These are phyloP conservation scores for Candida pseudocylindracea DNA, from an alignment of 1,139 yeast genomes.

Conservation along the genomic window DNA sequence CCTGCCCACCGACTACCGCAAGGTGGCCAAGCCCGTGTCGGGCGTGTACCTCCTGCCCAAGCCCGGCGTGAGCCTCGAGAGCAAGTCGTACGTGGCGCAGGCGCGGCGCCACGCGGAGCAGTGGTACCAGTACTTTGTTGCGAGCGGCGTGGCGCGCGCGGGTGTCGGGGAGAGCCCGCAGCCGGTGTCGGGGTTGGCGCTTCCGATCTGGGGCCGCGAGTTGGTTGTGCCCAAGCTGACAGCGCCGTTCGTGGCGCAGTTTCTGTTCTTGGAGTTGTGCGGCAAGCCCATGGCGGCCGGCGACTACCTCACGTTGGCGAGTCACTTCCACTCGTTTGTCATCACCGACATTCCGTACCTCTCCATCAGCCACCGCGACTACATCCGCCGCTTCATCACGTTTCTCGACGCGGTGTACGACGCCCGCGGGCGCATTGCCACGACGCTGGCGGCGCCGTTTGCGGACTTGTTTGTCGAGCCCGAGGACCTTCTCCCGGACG, in stretches of 20 bases:
- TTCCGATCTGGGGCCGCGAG: constrained; percentile 77
- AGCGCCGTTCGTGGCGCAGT: constrained; percentile 71
- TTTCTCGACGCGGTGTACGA: constrained; percentile 92
- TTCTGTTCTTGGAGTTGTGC: constrained; percentile 67
- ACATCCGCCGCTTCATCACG: constrained; percentile 77
- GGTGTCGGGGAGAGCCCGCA: constrained; percentile 6
- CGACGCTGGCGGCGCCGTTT: constrained; percentile 74
- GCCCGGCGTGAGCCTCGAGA: constrained; percentile 31
- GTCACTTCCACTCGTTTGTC: constrained; percentile 54
- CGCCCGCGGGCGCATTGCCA: constrained; percentile 67
- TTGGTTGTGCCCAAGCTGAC: constrained; percentile 54
- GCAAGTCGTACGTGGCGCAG: constrained; percentile 26
- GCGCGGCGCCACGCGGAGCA: constrained; percentile 40
- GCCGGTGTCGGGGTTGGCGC: constrained; percentile 8
- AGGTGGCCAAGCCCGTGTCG: constrained; percentile 63
- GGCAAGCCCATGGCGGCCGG: constrained; percentile 88
- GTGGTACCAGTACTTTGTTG: constrained; percentile 65
- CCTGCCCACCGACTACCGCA: constrained; percentile 87
- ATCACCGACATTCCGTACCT: constrained; percentile 82
- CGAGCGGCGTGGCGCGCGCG: constrained; percentile 16
- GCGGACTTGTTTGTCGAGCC: constrained; percentile 74
- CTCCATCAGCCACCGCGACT: constrained; percentile 57
- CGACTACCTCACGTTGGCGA: constrained; percentile 70
- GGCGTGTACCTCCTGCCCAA: constrained; percentile 64
- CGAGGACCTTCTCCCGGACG: constrained; percentile 22